Conservation (phyloP, 2,329 filamentous ascomycete genomes). For the Cladosporium halotolerans region DNA sequence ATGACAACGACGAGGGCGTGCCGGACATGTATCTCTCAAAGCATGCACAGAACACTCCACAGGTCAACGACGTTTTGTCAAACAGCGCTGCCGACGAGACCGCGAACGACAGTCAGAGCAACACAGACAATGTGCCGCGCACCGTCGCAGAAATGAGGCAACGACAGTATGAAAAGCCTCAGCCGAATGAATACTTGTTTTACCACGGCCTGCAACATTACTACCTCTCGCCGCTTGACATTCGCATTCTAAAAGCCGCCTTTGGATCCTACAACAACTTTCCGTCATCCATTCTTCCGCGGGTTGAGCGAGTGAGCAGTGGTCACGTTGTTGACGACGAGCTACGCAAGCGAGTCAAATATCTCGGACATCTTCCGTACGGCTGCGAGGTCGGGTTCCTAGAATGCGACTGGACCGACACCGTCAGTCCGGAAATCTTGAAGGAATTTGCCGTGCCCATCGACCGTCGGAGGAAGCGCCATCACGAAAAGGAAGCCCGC, state of each 20-base stretch:
- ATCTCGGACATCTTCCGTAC: constrained; percentile 76
- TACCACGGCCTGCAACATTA: constrained; percentile 83
- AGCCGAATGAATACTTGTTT: constrained; percentile 66
- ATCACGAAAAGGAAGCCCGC: constrained; percentile 73
- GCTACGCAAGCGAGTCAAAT: constrained; percentile 76
- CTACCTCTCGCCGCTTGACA: constrained; percentile 84
- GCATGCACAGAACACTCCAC: constrained; percentile 15
- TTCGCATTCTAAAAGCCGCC: constrained; percentile 82
- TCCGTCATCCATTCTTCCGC: constrained; percentile 76
- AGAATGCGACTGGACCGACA: constrained; percentile 92
- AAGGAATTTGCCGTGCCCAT: constrained; percentile 70
- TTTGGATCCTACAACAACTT: constrained; percentile 79
- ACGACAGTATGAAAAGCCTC: constrained; percentile 38
- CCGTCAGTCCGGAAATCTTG: constrained; percentile 69
- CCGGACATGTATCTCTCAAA: constrained; percentile 45
- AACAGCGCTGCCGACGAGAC: constrained; percentile 22
- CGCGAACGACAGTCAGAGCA: constrained; percentile 7
- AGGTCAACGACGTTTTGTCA: constrained; percentile 20
- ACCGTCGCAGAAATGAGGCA: constrained; percentile 42
- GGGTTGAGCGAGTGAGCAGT: constrained; percentile 82
- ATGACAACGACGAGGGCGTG: constrained; percentile 39
- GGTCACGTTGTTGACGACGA: constrained; percentile 84
- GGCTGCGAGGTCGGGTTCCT: constrained; percentile 89
- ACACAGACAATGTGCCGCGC: constrained; percentile 29
- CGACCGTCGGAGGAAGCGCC: constrained; percentile 66